phyloP scores from a whole-genome alignment of 1,139 yeast species.

The Suhomyces choctaworum region DNA sequence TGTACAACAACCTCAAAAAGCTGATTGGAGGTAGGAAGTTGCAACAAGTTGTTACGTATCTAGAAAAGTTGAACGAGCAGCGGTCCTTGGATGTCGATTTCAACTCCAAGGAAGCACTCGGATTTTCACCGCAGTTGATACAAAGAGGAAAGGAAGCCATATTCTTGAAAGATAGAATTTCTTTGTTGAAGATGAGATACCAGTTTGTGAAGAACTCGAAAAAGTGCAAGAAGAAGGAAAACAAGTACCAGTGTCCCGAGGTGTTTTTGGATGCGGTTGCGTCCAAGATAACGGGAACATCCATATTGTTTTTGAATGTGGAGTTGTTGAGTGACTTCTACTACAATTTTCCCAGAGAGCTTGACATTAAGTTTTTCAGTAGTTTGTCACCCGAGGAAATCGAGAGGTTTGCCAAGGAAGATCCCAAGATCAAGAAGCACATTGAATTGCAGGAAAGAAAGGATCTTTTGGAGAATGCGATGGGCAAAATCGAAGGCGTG shows the following conservation, averaged over 20 bases:
- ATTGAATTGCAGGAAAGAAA: conserved; percentile 92
- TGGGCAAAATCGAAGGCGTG: conserved; percentile 84
- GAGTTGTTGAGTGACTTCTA: conserved; percentile 93
- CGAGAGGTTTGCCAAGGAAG: conserved; percentile 91
- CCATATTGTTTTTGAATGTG: conserved; percentile 88
- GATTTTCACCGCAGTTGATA: conserved; percentile 71
- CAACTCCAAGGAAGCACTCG: conserved; percentile 63
- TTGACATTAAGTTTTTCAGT: conserved; percentile 72
- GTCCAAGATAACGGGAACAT: conserved; percentile 87
- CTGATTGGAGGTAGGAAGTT: conserved; percentile 82
- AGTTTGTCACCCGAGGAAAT: conserved; percentile 72
- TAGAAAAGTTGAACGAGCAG: conserved; percentile 51
- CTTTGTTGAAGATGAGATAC: conserved; percentile 71
- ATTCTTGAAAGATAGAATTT: conserved; percentile 77
- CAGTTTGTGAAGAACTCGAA: conserved; percentile 72
- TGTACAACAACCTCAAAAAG: conserved; percentile 61
- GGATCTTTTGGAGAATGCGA: conserved; percentile 80
- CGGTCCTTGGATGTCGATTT: conserved; percentile 46
- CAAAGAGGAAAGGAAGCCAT: conserved; percentile 80
- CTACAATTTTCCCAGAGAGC: conserved; percentile 91
- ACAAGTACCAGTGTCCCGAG: conserved; percentile 92
- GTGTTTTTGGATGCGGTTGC: conserved; percentile 89
- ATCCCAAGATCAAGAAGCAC: conserved; percentile 84
- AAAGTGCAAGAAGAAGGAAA: conserved; percentile 71
- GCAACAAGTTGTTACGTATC: conserved; percentile 75